Conservation (phyloP, 73 alveolate species). For the Tetrahymena malaccensis region DNA sequence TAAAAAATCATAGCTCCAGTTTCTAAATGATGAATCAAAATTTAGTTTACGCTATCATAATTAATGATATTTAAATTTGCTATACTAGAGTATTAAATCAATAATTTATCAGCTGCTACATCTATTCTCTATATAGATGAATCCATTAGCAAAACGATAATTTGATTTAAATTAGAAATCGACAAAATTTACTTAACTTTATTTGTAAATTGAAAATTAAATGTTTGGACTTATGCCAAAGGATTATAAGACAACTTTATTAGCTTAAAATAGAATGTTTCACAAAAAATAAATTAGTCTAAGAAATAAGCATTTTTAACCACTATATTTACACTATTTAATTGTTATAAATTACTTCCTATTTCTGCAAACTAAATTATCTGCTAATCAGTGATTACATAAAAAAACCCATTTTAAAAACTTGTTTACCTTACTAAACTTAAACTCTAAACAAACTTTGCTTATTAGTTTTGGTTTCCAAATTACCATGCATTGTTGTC, state of each 20-base stretch:
- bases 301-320: not conserved
- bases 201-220: not conserved
- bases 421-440: not conserved
- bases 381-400: not conserved
- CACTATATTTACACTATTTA: not conserved
- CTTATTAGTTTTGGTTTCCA: not conserved
- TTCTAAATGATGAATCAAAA: not conserved
- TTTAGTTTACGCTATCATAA: not conserved
- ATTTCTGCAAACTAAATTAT: not conserved
- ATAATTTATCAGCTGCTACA: not conserved
- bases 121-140: not conserved
- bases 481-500: not conserved
- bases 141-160: not conserved
- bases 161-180: not conserved
- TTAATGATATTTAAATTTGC: not conserved
- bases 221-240: not conserved
- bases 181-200: not conserved
- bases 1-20: not conserved
- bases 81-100: not conserved
- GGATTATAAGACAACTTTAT: not conserved
- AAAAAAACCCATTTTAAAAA: not conserved
- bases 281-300: not conserved
- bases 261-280: not conserved
- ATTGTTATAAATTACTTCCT: not conserved
- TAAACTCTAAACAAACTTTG: not conserved